phyloP scores from a whole-genome alignment of 2,329 filamentous ascomycete genomes.

The Monilinia polystroma region DNA sequence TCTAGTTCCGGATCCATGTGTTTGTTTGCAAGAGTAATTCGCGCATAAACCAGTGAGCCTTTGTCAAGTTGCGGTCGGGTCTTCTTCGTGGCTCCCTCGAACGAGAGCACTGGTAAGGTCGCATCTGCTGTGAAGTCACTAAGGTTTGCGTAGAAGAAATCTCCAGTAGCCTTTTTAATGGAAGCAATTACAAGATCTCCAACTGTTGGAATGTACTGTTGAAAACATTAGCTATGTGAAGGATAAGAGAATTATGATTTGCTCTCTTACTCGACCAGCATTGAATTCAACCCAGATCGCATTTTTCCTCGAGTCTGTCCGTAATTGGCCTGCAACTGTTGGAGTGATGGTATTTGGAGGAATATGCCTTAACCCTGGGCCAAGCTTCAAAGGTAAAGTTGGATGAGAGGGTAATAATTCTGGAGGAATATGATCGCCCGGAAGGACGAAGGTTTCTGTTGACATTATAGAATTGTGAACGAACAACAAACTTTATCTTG shows the following conservation, averaged over 20 bases:
- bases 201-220: conserved; percentile 73
- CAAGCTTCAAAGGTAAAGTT: conserved; percentile 73
- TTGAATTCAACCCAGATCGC: conserved; percentile 74
- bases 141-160: conserved; percentile 77
- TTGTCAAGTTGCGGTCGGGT: conserved; percentile 74
- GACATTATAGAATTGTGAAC: conserved; percentile 26
- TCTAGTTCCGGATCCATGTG: conserved; percentile 89
- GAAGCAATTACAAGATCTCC: conserved; percentile 89
- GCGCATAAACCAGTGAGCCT: conserved; percentile 84
- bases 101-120: conserved; percentile 81
- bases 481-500: neutral
- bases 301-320: conserved; percentile 70
- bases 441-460: conserved; percentile 66
- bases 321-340: conserved; percentile 65
- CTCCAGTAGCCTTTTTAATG: conserved; percentile 70
- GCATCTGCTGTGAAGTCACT: conserved; percentile 64
- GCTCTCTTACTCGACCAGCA: conserved; percentile 60
- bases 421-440: conserved; percentile 72
- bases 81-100: conserved; percentile 90
- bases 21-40: conserved; percentile 72
- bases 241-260: neutral
- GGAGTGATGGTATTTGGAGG: conserved; percentile 72
- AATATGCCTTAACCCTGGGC: conserved; percentile 79
- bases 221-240: conserved; percentile 13
- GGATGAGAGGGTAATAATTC: conserved; percentile 65